phyloP scores from a whole-genome alignment of 1,139 yeast genomes.

The Spathaspora jeffriesii region DNA sequence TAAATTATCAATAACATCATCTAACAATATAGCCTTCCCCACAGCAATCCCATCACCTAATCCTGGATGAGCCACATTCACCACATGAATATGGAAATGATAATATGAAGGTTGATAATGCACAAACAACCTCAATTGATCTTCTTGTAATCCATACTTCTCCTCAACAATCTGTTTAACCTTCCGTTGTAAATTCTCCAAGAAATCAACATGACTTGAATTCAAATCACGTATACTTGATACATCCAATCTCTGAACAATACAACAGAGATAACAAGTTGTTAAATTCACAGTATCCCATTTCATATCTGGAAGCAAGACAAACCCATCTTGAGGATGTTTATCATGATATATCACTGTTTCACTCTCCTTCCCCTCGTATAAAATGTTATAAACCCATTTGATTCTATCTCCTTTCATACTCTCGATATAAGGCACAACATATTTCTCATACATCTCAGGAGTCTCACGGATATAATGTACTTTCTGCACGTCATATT shows the following conservation, averaged over 20 bases:
- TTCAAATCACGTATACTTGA: conserved; percentile 75
- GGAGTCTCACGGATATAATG: conserved; percentile 83
- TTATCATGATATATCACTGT: conserved; percentile 65
- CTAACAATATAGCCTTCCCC: conserved; percentile 83
- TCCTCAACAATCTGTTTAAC: conserved; percentile 50
- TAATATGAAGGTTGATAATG: conserved; percentile 97
- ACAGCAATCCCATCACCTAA: conserved; percentile 68
- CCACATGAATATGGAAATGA: conserved; percentile 94
- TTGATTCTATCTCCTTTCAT: conserved; percentile 78
- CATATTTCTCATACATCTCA: conserved; percentile 59
- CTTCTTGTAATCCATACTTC: conserved; percentile 33
- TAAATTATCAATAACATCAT: conserved; percentile 78
- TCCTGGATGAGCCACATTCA: conserved; percentile 72
- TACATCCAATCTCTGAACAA: conserved; percentile 73
- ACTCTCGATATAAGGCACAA: conserved; percentile 73
- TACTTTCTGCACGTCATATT: conserved; percentile 58
- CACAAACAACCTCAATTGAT: conserved; percentile 69
- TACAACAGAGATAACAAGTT: conserved; percentile 74
- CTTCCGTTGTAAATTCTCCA: conserved; percentile 43
- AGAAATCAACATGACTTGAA: conserved; percentile 56
- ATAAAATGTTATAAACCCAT: conserved; percentile 89
- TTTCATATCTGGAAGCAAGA: conserved; percentile 79
- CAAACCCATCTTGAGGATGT: conserved; percentile 56
- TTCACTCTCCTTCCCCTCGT: conserved; percentile 84
- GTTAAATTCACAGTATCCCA: conserved; percentile 84